Evolutionary conservation across 768 basidiomycete species (phyloP).

Genomic region (Tricholoma matsutake): DNA sequence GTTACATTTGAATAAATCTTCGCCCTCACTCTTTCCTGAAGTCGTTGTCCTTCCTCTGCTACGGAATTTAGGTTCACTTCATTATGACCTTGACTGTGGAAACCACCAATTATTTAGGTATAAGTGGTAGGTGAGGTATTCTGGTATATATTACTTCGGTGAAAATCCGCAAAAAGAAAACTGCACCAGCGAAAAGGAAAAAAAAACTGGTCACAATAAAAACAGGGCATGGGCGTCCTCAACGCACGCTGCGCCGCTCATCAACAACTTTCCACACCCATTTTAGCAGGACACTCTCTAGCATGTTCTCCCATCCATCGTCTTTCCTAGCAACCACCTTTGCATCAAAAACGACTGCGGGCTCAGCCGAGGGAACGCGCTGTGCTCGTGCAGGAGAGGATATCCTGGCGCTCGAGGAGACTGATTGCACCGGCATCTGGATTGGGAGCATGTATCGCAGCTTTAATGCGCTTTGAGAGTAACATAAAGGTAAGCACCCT

Average conservation of each 20-base stretch:
- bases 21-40: no score
- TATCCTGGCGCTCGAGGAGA: slow-evolving; percentile 22
- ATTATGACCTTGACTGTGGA: no score
- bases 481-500: background rate
- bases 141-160: background rate
- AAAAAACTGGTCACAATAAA: background rate
- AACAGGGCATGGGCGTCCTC: background rate
- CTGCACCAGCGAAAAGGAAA: background rate
- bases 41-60: no score
- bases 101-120: no score
- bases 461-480: slow-evolving; percentile 61
- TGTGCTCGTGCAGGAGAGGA: slow-evolving; percentile 29
- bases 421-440: slow-evolving; percentile 42
- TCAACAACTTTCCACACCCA: slow-evolving; percentile 72
- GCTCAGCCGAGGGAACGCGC: slow-evolving; percentile 40
- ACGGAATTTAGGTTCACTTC: no score
- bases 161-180: background rate
- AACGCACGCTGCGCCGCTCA: slow-evolving; percentile 46
- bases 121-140: background rate
- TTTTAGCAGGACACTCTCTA: slow-evolving; percentile 54
- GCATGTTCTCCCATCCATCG: slow-evolving; percentile 79
- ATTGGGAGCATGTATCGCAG: slow-evolving; percentile 78
- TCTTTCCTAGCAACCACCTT: slow-evolving; percentile 69
- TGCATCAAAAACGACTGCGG: slow-evolving; percentile 66
- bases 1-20: no score